A percentile compares a stretch with the other conserved stretches of the same genome.
phyloP scores from a whole-genome alignment of 1,284 basidiomycete species.

The Apiotrichum akiyoshidainum region DNA sequence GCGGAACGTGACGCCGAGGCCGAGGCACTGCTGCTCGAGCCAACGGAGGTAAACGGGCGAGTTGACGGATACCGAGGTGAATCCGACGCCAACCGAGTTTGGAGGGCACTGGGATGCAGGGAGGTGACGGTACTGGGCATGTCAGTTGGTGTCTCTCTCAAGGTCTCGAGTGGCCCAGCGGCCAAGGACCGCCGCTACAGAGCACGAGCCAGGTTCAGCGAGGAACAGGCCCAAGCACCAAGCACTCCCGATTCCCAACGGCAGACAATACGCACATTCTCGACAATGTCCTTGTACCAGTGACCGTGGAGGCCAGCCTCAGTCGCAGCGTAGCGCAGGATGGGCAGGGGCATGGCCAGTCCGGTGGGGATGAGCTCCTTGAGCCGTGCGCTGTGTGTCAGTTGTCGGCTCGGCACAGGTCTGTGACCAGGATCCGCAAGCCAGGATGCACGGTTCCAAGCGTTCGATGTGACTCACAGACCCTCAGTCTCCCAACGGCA shows the following conservation, averaged over 20 bases:
- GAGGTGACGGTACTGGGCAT: constrained; percentile 17
- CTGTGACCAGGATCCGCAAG: neutral
- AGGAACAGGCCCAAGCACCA: too few relatives aligned
- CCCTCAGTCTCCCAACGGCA: constrained; percentile 20
- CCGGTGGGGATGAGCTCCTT: constrained; percentile 21
- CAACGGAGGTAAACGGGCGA: constrained; percentile 20
- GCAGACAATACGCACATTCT: constrained; percentile 6
- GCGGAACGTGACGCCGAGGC: constrained; percentile 16
- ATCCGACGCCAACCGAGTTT: constrained; percentile 19
- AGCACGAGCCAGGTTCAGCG: too few relatives aligned
- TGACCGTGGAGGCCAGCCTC: constrained; percentile 22
- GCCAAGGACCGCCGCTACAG: too few relatives aligned
- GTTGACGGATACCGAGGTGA: constrained; percentile 24
- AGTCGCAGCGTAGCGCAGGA: constrained; percentile 21
- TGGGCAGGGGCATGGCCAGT: constrained; percentile 22
- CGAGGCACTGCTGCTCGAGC: constrained; percentile 20
- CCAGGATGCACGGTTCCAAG: neutral
- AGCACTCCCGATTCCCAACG: neutral
- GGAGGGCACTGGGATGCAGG: constrained; percentile 18
- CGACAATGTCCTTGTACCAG: constrained; percentile 20
- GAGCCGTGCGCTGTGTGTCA: constrained; percentile 11
- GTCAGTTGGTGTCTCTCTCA: neutral
- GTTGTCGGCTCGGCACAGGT: neutral
- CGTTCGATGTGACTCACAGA: constrained; percentile 9
- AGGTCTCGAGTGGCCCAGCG: too few relatives aligned